Evolutionary conservation across 495 filamentous ascomycete genomes (phyloP).

Genomic region (Aspergillus taichungensis): DNA sequence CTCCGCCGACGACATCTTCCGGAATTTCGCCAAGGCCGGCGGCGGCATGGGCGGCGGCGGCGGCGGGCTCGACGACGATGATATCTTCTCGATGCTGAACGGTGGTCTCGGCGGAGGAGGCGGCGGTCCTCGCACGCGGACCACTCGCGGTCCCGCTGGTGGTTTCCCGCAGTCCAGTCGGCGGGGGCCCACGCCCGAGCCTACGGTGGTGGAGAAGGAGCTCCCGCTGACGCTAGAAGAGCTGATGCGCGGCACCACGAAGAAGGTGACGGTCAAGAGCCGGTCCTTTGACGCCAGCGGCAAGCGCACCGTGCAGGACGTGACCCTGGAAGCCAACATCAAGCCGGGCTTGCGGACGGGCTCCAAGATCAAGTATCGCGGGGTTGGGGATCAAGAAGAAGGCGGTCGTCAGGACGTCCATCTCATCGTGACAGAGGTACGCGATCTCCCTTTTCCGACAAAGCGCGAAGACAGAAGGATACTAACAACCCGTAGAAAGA

Average conservation of each 20-base stretch:
- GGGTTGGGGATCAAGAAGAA: constrained; percentile 93
- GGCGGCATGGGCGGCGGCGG: constrained; percentile 41
- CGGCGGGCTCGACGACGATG: constrained; percentile 44
- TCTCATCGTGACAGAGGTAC: constrained; percentile 88
- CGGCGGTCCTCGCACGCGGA: constrained; percentile 22
- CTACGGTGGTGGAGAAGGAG: constrained; percentile 80
- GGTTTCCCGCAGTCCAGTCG: constrained; percentile 35
- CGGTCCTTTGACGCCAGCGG: constrained; percentile 83
- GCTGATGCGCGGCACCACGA: constrained; percentile 70
- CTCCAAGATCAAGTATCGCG: constrained; percentile 94
- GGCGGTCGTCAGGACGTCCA: constrained; percentile 95
- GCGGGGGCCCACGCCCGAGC: constrained; percentile 64
- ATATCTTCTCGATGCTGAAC: constrained; percentile 40
- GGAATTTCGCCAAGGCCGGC: constrained; percentile 57
- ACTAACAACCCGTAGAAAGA: constrained; percentile 56
- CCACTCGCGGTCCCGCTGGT: constrained; percentile 24
- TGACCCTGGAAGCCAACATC: constrained; percentile 85
- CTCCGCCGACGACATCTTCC: constrained; percentile 75
- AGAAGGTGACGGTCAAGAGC: constrained; percentile 96
- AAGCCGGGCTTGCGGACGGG: constrained; percentile 92
- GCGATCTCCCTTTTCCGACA: constrained; percentile 13
- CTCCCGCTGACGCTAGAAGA: constrained; percentile 79
- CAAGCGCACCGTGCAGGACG: constrained; percentile 77
- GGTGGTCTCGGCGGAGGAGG: constrained; percentile 36
- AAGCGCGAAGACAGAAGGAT: not conserved